A percentile compares a stretch with the other conserved stretches of the same genome.
Conservation (phyloP, 306 rosid species). For the Medicago ruthenica region DNA sequence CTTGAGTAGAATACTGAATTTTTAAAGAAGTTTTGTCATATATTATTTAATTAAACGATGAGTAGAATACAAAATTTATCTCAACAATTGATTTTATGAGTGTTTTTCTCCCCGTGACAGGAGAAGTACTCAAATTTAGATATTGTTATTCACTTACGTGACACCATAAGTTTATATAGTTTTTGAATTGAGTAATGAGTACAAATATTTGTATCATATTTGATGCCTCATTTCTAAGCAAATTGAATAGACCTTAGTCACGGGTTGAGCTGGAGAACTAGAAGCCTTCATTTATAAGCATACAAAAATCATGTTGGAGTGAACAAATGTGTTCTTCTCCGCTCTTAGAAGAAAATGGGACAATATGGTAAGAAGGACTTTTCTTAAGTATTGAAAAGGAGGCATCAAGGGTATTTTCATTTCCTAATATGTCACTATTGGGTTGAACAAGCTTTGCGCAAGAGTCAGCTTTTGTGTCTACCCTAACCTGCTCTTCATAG, state of each 20-base stretch:
- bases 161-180: neutral
- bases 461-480: constrained; percentile 7
- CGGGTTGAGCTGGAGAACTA: neutral
- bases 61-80: no score
- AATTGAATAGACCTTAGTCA: neutral
- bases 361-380: neutral
- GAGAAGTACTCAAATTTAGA: neutral
- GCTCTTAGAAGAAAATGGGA: neutral
- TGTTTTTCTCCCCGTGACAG: no score
- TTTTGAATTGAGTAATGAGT: neutral
- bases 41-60: no score
- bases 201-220: neutral
- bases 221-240: constrained; percentile 1
- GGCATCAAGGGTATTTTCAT: neutral
- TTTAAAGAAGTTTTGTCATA: no score
- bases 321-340: neutral
- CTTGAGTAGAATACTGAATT: no score
- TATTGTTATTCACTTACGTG: neutral
- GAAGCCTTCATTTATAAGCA: neutral
- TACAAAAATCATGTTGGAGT: neutral
- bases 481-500: neutral
- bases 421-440: neutral
- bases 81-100: neutral
- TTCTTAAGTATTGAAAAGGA: neutral
- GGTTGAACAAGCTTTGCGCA: neutral